Evolutionary conservation across 495 filamentous ascomycete genomes (phyloP).

Genomic region (Trypethelium eluteriae): DNA sequence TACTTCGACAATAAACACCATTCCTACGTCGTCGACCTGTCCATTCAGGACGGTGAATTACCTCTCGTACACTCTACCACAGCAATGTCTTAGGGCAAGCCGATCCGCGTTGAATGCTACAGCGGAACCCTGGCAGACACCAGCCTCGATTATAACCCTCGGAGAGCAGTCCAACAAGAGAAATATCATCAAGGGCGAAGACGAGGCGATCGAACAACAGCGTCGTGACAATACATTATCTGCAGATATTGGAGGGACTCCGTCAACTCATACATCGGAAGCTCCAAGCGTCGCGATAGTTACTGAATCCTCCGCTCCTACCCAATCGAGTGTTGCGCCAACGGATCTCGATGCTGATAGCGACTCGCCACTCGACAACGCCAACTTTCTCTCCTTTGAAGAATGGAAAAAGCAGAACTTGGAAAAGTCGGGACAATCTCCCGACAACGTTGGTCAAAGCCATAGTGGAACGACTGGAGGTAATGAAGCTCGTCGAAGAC

Average conservation of each 20-base stretch:
- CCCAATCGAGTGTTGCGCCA: constrained; percentile 16
- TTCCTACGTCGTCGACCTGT: constrained; percentile 42
- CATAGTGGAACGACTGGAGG: constrained; percentile 34
- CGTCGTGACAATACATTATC: neutral
- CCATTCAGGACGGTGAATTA: constrained; percentile 66
- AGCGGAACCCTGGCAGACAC: constrained; percentile 25
- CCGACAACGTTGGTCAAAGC: constrained; percentile 55
- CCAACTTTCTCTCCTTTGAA: constrained; percentile 91
- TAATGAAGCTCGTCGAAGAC: constrained; percentile 41
- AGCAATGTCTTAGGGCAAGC: constrained; percentile 60
- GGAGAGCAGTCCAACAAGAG: neutral
- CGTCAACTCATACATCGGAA: constrained; percentile 1
- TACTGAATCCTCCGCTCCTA: constrained; percentile 13
- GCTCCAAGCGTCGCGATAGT: constrained; percentile 16
- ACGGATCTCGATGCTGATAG: constrained; percentile 44
- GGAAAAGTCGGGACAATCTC: constrained; percentile 75
- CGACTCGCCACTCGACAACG: constrained; percentile 68
- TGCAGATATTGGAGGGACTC: neutral
- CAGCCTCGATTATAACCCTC: constrained; percentile 7
- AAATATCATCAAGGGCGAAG: neutral
- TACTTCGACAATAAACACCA: neutral
- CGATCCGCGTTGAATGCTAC: constrained; percentile 27
- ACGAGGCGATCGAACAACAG: neutral
- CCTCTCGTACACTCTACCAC: constrained; percentile 69
- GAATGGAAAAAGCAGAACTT: constrained; percentile 97